These are phyloP conservation scores for Botrytis cinerea DNA, from an alignment of 2,329 filamentous ascomycete species.

Conservation along the genomic window DNA sequence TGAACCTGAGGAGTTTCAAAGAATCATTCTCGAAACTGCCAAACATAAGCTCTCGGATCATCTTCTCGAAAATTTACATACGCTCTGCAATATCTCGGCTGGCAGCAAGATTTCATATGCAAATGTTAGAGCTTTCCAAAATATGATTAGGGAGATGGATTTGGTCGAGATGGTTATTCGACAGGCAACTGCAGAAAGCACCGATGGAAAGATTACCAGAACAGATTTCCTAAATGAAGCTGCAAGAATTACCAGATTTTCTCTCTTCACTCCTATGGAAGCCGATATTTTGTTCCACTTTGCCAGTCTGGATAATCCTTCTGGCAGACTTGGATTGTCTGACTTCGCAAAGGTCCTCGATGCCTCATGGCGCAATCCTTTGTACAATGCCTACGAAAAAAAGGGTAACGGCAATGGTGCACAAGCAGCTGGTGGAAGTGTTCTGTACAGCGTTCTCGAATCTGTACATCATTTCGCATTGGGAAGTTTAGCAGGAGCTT, in stretches of 20 bases:
- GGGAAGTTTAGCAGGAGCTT: constrained; percentile 88
- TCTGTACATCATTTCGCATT: constrained; percentile 89
- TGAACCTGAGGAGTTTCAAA: constrained; percentile 91
- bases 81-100: constrained; percentile 90
- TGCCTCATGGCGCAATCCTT: constrained; percentile 76
- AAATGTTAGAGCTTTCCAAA: constrained; percentile 96
- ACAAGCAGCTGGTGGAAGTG: constrained; percentile 55
- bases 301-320: constrained; percentile 86
- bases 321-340: constrained; percentile 74
- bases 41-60: constrained; percentile 98
- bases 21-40: constrained; percentile 91
- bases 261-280: constrained; percentile 97
- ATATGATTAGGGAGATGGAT: constrained; percentile 97
- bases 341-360: constrained; percentile 97
- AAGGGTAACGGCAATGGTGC: constrained; percentile 46
- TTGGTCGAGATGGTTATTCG: constrained; percentile 91
- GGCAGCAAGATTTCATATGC: constrained; percentile 96
- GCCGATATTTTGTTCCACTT: constrained; percentile 99
- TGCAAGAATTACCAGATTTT: constrained; percentile 86
- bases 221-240: constrained; percentile 95
- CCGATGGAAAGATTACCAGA: constrained; percentile 89
- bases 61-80: constrained; percentile 84
- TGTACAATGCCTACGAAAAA: constrained; percentile 38
- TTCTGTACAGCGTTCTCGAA: constrained; percentile 68
- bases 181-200: constrained; percentile 79